A percentile compares a stretch with the other conserved stretches of the same genome.
Evolutionary conservation across 1,139 yeast genomes (phyloP).

Genomic region (Spencermartinsiella ligniputridi): DNA sequence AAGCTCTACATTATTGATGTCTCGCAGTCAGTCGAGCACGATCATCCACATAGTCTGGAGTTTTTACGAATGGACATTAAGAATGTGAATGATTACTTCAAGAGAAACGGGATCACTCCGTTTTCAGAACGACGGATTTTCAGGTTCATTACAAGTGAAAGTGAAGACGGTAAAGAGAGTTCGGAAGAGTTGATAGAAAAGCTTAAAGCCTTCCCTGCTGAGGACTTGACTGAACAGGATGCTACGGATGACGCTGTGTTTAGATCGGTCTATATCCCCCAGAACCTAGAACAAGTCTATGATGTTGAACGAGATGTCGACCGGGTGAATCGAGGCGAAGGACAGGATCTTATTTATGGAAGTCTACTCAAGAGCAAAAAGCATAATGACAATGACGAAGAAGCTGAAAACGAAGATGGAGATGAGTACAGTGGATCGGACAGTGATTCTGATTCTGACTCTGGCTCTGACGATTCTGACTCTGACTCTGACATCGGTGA

Average conservation of each 20-base stretch:
- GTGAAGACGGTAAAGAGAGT: constrained; percentile 21
- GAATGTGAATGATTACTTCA: constrained; percentile 86
- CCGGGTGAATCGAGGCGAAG: constrained; percentile 74
- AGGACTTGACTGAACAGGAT: constrained; percentile 41
- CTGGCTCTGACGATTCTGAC: constrained; percentile 35
- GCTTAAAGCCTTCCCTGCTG: constrained; percentile 33
- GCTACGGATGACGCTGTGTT: constrained; percentile 81
- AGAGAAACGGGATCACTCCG: constrained; percentile 65
- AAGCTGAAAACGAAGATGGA: constrained; percentile 33
- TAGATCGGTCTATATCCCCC: constrained; percentile 78
- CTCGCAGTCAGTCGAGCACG: constrained; percentile 96
- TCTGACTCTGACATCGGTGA: constrained; percentile 38
- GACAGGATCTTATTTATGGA: constrained; percentile 58
- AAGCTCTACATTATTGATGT: constrained; percentile 89
- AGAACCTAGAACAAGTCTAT: constrained; percentile 47
- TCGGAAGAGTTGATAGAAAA: constrained; percentile 23
- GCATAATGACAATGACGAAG: constrained; percentile 17
- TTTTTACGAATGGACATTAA: constrained; percentile 96
- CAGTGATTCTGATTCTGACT: constrained; percentile 34
- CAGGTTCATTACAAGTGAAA: constrained; percentile 52
- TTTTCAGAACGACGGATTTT: constrained; percentile 80
- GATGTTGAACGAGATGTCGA: constrained; percentile 79
- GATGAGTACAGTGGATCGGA: constrained; percentile 24
- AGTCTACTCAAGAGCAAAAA: constrained; percentile 27
- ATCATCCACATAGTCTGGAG: constrained; percentile 94